Percentiles rank a stretch among this genome's conserved stretches.
phyloP scores from a whole-genome alignment of 78 protist species.

The Creolimax fragrantissima region DNA sequence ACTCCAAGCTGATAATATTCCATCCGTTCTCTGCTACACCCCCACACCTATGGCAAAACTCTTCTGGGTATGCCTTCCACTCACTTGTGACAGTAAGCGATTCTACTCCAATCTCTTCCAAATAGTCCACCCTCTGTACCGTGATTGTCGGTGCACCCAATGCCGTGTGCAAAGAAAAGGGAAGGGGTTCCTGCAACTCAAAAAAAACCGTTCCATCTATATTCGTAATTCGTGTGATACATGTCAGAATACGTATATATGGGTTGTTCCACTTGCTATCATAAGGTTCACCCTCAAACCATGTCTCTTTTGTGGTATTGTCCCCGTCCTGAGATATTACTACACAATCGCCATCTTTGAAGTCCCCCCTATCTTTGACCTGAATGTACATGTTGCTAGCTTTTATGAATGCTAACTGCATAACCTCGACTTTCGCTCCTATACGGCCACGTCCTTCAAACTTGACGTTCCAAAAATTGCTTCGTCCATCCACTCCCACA shows the following conservation, averaged over 20 bases:
- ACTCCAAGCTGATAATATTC: not conserved
- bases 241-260: not conserved
- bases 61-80: not conserved
- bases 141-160: not conserved
- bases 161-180: not conserved
- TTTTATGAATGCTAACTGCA: not conserved
- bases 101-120: constrained; percentile 1
- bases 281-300: not conserved
- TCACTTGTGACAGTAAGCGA: not conserved
- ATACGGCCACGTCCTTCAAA: not conserved
- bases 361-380: not conserved
- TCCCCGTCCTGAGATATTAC: not conserved
- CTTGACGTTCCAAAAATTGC: not conserved
- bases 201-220: not conserved
- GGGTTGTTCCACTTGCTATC: not conserved
- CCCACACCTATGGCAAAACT: not conserved
- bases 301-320: not conserved
- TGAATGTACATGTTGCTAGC: not conserved
- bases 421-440: not conserved
- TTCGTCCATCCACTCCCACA: not conserved
- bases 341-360: not conserved
- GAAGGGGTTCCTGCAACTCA: not conserved
- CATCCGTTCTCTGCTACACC: not conserved
- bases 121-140: not conserved
- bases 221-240: not conserved